phyloP scores from a whole-genome alignment of 768 basidiomycete genomes.

The Russula earlei region DNA sequence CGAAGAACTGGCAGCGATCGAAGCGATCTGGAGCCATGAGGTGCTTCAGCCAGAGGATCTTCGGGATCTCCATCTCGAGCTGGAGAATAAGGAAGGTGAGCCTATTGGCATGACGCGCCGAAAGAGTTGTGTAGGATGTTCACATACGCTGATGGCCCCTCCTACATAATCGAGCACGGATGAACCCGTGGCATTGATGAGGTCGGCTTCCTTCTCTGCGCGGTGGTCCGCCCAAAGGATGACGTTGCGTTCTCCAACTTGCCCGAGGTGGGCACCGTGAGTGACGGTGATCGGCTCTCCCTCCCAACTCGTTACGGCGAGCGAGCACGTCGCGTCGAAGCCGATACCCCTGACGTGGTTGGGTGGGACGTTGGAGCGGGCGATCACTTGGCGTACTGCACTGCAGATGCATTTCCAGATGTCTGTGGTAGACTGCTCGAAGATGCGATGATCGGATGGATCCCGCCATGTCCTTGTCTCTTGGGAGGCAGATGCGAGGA shows the following conservation, averaged over 20 bases:
- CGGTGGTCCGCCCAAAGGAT: constrained; percentile 97
- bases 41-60: constrained; percentile 92
- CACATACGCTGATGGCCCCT: constrained; percentile 81
- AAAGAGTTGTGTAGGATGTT: not conserved
- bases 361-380: constrained; percentile 45
- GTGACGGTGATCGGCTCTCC: constrained; percentile 73
- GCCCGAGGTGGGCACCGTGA: constrained; percentile 52
- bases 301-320: constrained; percentile 71
- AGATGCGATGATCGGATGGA: constrained; percentile 78
- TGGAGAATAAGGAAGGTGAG: constrained; percentile 25
- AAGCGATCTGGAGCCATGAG: constrained; percentile 71
- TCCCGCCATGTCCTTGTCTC: constrained; percentile 84
- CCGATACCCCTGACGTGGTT: constrained; percentile 74
- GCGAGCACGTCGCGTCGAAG: constrained; percentile 94
- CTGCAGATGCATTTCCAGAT: constrained; percentile 71
- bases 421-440: constrained; percentile 88
- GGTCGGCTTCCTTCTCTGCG: constrained; percentile 82
- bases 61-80: constrained; percentile 98
- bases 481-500: constrained; percentile 72
- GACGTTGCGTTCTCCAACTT: constrained; percentile 69
- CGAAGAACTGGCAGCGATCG: constrained; percentile 71
- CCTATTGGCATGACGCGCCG: not conserved
- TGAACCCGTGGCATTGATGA: constrained; percentile 80
- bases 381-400: constrained; percentile 55
- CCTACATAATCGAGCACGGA: constrained; percentile 91